Evolutionary conservation across 2,329 filamentous ascomycete species (phyloP).

Genomic region (Cladosporium sp.): DNA sequence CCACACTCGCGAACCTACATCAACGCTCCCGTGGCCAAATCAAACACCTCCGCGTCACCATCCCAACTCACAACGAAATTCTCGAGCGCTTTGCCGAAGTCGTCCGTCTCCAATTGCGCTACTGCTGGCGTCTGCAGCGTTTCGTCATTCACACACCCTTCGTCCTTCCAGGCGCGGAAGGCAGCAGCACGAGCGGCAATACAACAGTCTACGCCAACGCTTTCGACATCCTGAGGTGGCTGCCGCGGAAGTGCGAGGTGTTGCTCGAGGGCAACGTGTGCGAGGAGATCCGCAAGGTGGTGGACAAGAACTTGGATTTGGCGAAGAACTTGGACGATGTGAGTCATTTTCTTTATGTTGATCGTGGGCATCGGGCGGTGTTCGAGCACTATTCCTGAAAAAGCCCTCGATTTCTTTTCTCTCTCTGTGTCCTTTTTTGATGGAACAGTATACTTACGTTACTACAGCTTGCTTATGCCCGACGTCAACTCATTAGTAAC

Average conservation of each 20-base stretch:
- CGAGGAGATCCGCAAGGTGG: conserved; percentile 44
- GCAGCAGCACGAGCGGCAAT: conserved; percentile 37
- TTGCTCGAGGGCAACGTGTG: conserved; percentile 44
- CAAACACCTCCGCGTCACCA: conserved; percentile 47
- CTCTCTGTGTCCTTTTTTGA: background rate
- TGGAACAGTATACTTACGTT: conserved; percentile 24
- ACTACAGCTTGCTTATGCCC: conserved; percentile 36
- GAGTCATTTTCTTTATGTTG: conserved; percentile 25
- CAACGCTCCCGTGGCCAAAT: conserved; percentile 48
- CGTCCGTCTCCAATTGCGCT: conserved; percentile 48
- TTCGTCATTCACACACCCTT: conserved; percentile 45
- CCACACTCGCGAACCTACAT: conserved; percentile 44
- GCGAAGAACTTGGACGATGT: conserved; percentile 47
- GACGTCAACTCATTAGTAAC: conserved; percentile 39
- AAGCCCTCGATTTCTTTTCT: no score
- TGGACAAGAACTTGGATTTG: conserved; percentile 46
- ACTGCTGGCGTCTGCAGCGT: conserved; percentile 49
- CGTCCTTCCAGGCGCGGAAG: conserved; percentile 35
- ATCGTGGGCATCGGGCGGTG: background rate
- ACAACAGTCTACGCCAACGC: conserved; percentile 51
- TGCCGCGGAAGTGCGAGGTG: conserved; percentile 47
- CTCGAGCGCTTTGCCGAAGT: conserved; percentile 50
- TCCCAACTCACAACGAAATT: conserved; percentile 50
- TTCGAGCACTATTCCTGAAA: background rate
- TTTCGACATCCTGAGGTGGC: conserved; percentile 51